Conservation (phyloP, 805 yeast species). For the Myxozyma nipponensis region DNA sequence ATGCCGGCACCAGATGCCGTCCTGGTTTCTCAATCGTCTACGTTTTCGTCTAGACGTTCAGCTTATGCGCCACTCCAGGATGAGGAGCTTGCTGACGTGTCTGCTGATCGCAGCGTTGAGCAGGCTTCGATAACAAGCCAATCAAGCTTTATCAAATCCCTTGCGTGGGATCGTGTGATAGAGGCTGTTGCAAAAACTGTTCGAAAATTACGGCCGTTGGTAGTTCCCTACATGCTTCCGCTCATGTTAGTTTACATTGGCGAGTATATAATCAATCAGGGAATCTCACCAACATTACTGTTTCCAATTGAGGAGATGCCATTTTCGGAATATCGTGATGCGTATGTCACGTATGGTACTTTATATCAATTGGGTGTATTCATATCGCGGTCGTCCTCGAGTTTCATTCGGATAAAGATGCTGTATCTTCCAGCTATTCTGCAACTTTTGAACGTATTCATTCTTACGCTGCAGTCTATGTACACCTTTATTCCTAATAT, state of each 20-base stretch:
- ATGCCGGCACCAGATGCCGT: conserved; percentile 34
- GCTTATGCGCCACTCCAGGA: conserved; percentile 6
- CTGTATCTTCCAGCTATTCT: conserved; percentile 61
- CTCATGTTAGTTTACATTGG: conserved; percentile 75
- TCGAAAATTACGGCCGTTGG: conserved; percentile 31
- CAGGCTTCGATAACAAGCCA: conserved; percentile 8
- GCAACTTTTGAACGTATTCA: conserved; percentile 59
- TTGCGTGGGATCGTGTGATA: conserved; percentile 9
- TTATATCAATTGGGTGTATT: conserved; percentile 90
- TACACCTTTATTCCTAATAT: conserved; percentile 55
- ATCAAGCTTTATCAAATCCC: conserved; percentile 3
- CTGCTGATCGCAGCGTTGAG: conserved; percentile 1
- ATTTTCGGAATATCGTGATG: conserved; percentile 68
- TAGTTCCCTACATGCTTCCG: conserved; percentile 68
- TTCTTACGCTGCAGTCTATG: conserved; percentile 63
- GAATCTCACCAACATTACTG: conserved; percentile 80
- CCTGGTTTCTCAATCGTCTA: conserved; percentile 17
- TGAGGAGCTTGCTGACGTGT: conserved; percentile 3
- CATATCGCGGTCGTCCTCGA: conserved; percentile 79
- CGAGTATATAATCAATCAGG: conserved; percentile 89
- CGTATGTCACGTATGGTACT: conserved; percentile 87
- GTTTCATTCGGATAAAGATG: conserved; percentile 53
- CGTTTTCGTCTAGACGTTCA: conserved; percentile 9
- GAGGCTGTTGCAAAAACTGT: conserved; percentile 25
- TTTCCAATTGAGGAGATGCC: conserved; percentile 72